phyloP scores from a whole-genome alignment of 176 grass and related monocot species.

The Dendrocalamus sinicus region DNA sequence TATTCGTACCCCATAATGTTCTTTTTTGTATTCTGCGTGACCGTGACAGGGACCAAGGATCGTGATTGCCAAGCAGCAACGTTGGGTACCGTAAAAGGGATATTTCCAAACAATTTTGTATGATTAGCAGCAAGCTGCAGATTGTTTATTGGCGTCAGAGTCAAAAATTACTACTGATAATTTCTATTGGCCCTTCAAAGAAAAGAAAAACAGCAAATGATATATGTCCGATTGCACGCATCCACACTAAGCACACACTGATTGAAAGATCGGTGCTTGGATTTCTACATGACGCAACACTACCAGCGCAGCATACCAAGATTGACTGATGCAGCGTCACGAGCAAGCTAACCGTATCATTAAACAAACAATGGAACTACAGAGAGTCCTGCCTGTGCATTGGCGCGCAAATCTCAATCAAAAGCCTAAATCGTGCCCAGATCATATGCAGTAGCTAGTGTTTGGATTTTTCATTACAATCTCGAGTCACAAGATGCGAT shows the following conservation, averaged over 20 bases:
- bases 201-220: neutral
- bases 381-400: neutral
- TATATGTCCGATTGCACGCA: neutral
- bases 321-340: slow-evolving; percentile 6
- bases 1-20: too few relatives aligned
- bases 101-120: too few relatives aligned
- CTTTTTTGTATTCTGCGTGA: neutral
- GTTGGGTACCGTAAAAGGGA: too few relatives aligned
- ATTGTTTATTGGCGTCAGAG: neutral
- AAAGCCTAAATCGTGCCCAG: too few relatives aligned
- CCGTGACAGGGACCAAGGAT: neutral
- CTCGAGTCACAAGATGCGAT: too few relatives aligned
- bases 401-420: too few relatives aligned
- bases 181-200: neutral
- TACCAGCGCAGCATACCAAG: neutral
- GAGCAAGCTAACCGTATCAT: neutral
- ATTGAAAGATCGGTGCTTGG: neutral
- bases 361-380: neutral
- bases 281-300: slow-evolving; percentile 21
- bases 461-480: too few relatives aligned
- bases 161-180: too few relatives aligned
- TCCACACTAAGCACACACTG: neutral
- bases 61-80: neutral
- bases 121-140: neutral
- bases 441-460: too few relatives aligned